phyloP scores from a whole-genome alignment of 140 eudicot genomes.

The Stevia rebaudiana region DNA sequence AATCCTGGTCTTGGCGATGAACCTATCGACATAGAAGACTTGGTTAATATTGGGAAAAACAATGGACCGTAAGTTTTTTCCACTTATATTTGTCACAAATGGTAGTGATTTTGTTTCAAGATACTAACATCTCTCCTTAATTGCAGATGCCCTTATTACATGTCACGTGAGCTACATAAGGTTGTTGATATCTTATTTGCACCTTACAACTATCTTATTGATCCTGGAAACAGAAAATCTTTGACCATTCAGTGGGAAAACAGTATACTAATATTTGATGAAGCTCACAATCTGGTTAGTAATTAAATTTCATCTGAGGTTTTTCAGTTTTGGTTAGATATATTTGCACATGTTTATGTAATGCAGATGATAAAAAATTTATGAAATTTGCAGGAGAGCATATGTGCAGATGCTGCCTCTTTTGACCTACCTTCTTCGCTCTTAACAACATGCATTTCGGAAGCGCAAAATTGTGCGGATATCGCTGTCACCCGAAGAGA shows the following conservation, averaged over 20 bases:
- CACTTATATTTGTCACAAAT: conserved; percentile 11
- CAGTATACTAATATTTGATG: conserved; percentile 85
- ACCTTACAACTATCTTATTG: conserved; percentile 97
- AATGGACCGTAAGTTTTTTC: conserved; percentile 83
- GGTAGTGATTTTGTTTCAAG: conserved; percentile 12
- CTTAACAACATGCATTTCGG: conserved; percentile 86
- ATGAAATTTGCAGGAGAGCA: conserved; percentile 55
- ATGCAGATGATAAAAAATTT: conserved; percentile 6
- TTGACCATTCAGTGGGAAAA: conserved; percentile 63
- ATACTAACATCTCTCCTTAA: conserved; percentile 14
- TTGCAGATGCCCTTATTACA: conserved; percentile 90
- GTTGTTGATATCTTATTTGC: conserved; percentile 89
- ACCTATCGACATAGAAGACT: conserved; percentile 94
- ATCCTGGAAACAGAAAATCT: conserved; percentile 61
- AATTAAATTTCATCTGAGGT: not conserved
- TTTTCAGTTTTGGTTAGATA: not conserved
- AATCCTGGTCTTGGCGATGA: conserved; percentile 89
- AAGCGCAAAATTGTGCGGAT: conserved; percentile 81
- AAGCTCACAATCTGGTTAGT: conserved; percentile 93
- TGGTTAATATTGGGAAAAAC: conserved; percentile 87
- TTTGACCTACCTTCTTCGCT: conserved; percentile 78
- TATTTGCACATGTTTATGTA: conserved; percentile 8
- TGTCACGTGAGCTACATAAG: conserved; percentile 85
- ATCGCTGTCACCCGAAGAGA: conserved; percentile 73
- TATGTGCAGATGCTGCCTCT: conserved; percentile 98